Evolutionary conservation across 225 moss, liverwort and hornwort genomes (phyloP), one percentile per base, ranked within the genome.

Genomic region (Bryoerythrophyllum caledonicum): DNA sequence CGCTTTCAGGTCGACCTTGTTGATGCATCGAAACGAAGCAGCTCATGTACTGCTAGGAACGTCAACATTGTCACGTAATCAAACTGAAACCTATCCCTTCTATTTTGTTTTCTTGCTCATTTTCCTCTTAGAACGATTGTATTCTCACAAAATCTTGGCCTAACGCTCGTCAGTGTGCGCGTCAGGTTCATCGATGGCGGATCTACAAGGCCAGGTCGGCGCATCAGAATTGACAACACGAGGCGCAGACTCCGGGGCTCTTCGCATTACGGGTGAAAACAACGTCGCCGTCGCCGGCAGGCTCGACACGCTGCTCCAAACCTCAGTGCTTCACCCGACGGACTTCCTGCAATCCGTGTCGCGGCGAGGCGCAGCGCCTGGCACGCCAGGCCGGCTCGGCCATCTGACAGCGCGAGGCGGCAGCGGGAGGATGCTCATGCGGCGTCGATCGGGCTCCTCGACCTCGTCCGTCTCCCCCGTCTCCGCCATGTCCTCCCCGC

Each of bases 241-340:
- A 55, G 55, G 35, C 8, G 38, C 23, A 10, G 54, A 56, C 40
- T 20, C 26, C 16, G 17, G 27, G 26, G 26, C 60, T 72, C 24
- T 68, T 61, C 20, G 27, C 16, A 4, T 27, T 26, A 51, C 57
- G 24, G 34, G 24, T 15, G 48, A 49, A 19, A 49, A 19, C 16
- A 49, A 49, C 48, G 19, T 19, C 48, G 5, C 2, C n/a, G n/a
- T n/a, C n/a, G n/a, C n/a, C n/a, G n/a, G n/a, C 48, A 49, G 6
- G 6, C 17, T 19, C 6, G 48, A 7, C 48, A 49, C 37, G 16
- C 27, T 76, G 63, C 27, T 75, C 26, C 63, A 34, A 68, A 68
- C 56, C 13, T 80, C 80, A 13, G 23, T 55, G 11, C 53, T 75
- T 2, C 75, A 80, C 63, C 57, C 64, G 11, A 74, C 68, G 25